These are phyloP conservation scores for Telfairia occidentalis DNA, from an alignment of 331 rosid genomes.

Conservation along the genomic window DNA sequence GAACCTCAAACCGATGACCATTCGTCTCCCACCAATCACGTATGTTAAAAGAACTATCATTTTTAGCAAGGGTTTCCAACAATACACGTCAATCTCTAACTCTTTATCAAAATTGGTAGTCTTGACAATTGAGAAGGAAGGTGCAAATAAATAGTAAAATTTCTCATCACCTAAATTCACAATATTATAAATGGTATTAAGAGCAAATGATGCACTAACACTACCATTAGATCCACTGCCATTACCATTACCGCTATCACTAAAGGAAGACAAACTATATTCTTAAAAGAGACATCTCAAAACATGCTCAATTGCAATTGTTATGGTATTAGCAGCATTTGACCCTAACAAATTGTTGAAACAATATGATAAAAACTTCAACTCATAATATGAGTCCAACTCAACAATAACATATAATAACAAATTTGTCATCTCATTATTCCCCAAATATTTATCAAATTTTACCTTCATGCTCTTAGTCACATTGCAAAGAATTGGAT, in stretches of 20 bases:
- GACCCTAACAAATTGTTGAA: background rate
- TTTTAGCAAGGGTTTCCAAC: background rate
- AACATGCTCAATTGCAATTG: background rate
- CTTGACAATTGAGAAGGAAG: background rate
- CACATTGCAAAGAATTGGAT: too few relatives aligned
- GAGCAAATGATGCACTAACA: too few relatives aligned
- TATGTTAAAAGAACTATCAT: background rate
- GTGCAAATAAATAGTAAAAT: too few relatives aligned
- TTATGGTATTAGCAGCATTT: background rate
- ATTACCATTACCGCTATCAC: too few relatives aligned
- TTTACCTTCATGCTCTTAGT: too few relatives aligned
- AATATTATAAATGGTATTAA: too few relatives aligned
- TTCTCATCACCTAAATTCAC: too few relatives aligned
- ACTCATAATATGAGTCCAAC: background rate
- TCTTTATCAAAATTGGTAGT: background rate
- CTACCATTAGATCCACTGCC: too few relatives aligned
- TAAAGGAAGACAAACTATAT: background rate
- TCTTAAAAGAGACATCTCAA: background rate
- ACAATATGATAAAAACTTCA: background rate
- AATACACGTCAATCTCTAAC: background rate
- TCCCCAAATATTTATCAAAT: too few relatives aligned
- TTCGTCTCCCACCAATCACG: background rate
- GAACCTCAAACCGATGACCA: background rate
- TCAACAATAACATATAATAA: too few relatives aligned
- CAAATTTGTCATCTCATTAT: too few relatives aligned